Base-by-base conservation (phyloP, 1,139 yeast species). In the Suhomyces guaymorum region DNA sequence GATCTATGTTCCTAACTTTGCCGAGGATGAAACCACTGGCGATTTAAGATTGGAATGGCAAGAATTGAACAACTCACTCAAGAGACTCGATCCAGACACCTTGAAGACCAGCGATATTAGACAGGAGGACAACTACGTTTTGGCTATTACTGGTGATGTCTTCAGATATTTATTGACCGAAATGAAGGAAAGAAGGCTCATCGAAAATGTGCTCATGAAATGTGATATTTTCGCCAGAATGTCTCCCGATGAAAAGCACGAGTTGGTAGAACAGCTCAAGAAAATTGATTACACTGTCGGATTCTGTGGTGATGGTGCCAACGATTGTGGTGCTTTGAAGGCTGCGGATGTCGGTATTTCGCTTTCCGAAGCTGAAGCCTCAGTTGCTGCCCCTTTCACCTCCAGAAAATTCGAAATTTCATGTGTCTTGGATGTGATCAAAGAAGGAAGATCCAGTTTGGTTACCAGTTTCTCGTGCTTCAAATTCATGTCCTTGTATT, bases 161-260 rank as follows among this genome's bases (percentile, higher is more conserved):
- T 92, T 94, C 64, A 75, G 95, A 43, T 79, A 78, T 48, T 63
- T 92, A 21, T 70, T 90, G 49, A 78, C 82, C 1, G 78, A 76
- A 39, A 53, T 72, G 18, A 60, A 73, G 33, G 75, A 74, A 28
- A 54, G 45, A 2, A 43, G 47, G 10, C 32, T 69, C 9, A 63
- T 73, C 30, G 81, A 82, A 39, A 75, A 72, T 32, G 72, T 92
- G 52, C 69, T 94, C 36, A 68, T 89, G 66, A 80, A 77, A 45
- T 80, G 92, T 42, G 78, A 81, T 31, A 77, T 92, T 6, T 94
- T 82, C 64, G 97, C 98, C 1, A 73, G 99, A 47, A 92, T 92
- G 99, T 90, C 97, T 0, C 99, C 99, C 0, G 98, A 92, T 59
- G 99, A 92, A 55, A 92, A 92, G 55, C 96, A 92, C 56, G 98